Evolutionary conservation across 75 land plant species (phyloP).

Genomic region (Selaginella tamariscina): DNA sequence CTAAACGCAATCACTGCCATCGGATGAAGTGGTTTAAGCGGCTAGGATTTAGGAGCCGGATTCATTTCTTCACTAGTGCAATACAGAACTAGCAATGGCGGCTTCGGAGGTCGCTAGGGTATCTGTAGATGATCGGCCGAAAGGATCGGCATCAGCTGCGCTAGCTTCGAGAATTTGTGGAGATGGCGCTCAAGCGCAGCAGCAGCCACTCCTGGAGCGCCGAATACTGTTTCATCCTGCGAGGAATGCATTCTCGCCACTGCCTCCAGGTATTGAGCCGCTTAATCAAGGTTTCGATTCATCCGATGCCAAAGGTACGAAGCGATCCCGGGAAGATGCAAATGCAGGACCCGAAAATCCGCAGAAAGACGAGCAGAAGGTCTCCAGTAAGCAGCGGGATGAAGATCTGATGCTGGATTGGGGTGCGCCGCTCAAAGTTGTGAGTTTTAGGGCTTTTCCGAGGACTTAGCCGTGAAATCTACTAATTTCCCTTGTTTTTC

Average conservation of each 20-base stretch:
- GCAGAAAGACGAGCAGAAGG: neutral
- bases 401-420: neutral
- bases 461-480: neutral
- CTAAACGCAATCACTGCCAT: no score
- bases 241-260: neutral
- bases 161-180: no score
- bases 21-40: no score
- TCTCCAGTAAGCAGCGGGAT: no score
- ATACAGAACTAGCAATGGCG: no score
- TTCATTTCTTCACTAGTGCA: no score
- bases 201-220: neutral
- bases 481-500: constrained; percentile 7
- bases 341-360: neutral
- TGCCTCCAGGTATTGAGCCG: constrained; percentile 2
- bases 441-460: neutral
- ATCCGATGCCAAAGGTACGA: neutral
- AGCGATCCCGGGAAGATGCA: neutral
- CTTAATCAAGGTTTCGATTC: neutral
- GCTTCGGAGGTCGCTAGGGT: no score
- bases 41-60: no score
- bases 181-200: no score
- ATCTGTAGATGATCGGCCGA: no score
- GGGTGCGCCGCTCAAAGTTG: neutral
- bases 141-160: no score
- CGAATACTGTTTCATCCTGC: neutral